A percentile compares a stretch with the other conserved stretches of the same genome.
Evolutionary conservation across 164 flowering plant genomes (phyloP).

Genomic region (Houttuynia cordata): DNA sequence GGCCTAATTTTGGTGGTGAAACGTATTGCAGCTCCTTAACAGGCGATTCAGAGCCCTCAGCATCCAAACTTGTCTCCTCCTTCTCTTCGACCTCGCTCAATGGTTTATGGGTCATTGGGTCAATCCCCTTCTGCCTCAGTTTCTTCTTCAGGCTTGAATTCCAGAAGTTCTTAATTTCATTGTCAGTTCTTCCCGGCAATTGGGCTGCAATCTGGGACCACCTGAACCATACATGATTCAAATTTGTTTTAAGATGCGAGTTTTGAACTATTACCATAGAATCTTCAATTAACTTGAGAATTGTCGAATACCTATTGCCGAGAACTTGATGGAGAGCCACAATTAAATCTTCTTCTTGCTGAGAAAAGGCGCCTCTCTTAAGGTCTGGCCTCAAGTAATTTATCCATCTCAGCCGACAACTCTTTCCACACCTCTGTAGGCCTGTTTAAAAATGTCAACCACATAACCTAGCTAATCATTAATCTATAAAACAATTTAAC

Average conservation of each 20-base stretch:
- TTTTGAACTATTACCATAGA: neutral
- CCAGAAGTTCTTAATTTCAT: constrained; percentile 90
- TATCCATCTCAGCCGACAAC: constrained; percentile 86
- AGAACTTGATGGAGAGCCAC: constrained; percentile 65
- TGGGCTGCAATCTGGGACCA: constrained; percentile 93
- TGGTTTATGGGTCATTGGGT: constrained; percentile 76
- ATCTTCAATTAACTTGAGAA: neutral
- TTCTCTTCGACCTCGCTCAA: constrained; percentile 19
- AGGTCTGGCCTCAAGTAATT: constrained; percentile 86
- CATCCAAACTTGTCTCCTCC: constrained; percentile 14
- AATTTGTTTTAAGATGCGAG: neutral
- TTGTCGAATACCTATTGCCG: constrained; percentile 56
- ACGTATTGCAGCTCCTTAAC: constrained; percentile 4
- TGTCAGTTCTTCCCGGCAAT: constrained; percentile 89
- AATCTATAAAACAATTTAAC: neutral
- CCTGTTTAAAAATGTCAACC: constrained; percentile 28
- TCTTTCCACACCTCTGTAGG: constrained; percentile 80
- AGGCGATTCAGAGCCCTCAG: constrained; percentile 8
- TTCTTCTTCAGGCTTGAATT: constrained; percentile 80
- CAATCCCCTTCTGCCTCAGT: constrained; percentile 67
- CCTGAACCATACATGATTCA: constrained; percentile 21
- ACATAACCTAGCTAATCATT: too few species aligned
- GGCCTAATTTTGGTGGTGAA: constrained; percentile 14
- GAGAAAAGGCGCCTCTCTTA: constrained; percentile 79
- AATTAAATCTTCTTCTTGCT: constrained; percentile 71